phyloP scores from a whole-genome alignment of 495 filamentous ascomycete species.

The Amniculicola lignicola region DNA sequence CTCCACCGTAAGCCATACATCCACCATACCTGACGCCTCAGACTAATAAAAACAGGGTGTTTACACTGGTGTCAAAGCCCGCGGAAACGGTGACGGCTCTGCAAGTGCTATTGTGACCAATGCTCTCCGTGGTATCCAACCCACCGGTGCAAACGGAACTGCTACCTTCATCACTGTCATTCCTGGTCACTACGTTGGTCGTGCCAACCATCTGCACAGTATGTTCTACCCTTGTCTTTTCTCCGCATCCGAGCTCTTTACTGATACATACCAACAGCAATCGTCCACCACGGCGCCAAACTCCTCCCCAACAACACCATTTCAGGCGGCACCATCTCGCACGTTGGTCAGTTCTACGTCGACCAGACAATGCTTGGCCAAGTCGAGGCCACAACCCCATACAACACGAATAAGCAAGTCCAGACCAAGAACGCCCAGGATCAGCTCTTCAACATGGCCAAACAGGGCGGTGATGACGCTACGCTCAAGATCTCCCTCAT shows the following conservation, averaged over 20 bases:
- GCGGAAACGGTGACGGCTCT: conserved; percentile 26
- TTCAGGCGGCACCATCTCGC: conserved; percentile 50
- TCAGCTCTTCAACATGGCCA: conserved; percentile 48
- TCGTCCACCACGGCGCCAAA: conserved; percentile 40
- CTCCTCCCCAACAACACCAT: conserved; percentile 53
- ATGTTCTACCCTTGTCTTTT: neutral
- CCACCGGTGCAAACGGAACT: conserved; percentile 52
- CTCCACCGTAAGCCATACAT: conserved; percentile 44
- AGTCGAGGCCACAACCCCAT: conserved; percentile 56
- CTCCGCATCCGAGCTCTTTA: neutral
- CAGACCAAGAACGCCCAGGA: conserved; percentile 55
- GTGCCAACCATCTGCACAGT: conserved; percentile 57
- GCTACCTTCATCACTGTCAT: conserved; percentile 57
- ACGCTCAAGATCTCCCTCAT: conserved; percentile 56
- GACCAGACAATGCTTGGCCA: conserved; percentile 56
- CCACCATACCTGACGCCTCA: neutral
- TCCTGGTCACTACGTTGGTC: conserved; percentile 59
- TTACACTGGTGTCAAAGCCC: conserved; percentile 46
- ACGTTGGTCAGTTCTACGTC: conserved; percentile 65
- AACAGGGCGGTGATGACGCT: conserved; percentile 54
- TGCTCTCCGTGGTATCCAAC: conserved; percentile 51
- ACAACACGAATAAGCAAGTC: conserved; percentile 55
- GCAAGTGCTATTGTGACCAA: conserved; percentile 47
- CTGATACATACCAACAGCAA: conserved; percentile 12
- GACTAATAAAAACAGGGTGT: conserved; percentile 39